Evolutionary conservation across 805 yeast species (phyloP).

Genomic region (Candida chilensis): DNA sequence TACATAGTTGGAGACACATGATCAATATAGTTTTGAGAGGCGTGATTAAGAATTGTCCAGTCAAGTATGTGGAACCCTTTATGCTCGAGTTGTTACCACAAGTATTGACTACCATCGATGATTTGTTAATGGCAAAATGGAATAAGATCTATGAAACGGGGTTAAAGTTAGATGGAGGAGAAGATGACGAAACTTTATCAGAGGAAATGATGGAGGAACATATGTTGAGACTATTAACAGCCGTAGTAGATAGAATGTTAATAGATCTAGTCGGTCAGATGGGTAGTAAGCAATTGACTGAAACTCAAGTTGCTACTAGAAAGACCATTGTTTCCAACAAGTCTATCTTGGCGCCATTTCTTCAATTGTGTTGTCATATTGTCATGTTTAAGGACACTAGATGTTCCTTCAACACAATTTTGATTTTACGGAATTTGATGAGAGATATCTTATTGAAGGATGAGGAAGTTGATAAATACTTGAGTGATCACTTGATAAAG

Average conservation of each 20-base stretch:
- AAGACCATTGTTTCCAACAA: constrained; percentile 55
- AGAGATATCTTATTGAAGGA: constrained; percentile 61
- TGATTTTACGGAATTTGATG: constrained; percentile 68
- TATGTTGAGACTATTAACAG: constrained; percentile 84
- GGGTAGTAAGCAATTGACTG: constrained; percentile 39
- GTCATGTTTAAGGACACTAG: constrained; percentile 82
- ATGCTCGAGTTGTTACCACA: constrained; percentile 74
- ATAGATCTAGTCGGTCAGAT: constrained; percentile 85
- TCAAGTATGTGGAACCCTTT: constrained; percentile 53
- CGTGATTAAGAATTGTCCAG: constrained; percentile 84
- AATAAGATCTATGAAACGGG: constrained; percentile 51
- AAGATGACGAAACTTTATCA: constrained; percentile 76
- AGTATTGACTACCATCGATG: constrained; percentile 64
- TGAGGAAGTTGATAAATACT: constrained; percentile 64
- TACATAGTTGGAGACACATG: constrained; percentile 97
- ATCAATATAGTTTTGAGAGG: constrained; percentile 82
- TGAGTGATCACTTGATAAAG: constrained; percentile 59
- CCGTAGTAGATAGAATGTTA: constrained; percentile 77
- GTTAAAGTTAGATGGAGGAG: constrained; percentile 45
- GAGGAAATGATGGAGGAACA: constrained; percentile 99
- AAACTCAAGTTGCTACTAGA: constrained; percentile 59
- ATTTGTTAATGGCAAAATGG: constrained; percentile 73
- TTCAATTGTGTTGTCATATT: constrained; percentile 66
- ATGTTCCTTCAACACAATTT: constrained; percentile 84
- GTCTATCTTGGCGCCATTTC: constrained; percentile 66